These are phyloP conservation scores for Pythium pyrilobum DNA, from an alignment of 352 stramenopile genomes.

Conservation along the genomic window DNA sequence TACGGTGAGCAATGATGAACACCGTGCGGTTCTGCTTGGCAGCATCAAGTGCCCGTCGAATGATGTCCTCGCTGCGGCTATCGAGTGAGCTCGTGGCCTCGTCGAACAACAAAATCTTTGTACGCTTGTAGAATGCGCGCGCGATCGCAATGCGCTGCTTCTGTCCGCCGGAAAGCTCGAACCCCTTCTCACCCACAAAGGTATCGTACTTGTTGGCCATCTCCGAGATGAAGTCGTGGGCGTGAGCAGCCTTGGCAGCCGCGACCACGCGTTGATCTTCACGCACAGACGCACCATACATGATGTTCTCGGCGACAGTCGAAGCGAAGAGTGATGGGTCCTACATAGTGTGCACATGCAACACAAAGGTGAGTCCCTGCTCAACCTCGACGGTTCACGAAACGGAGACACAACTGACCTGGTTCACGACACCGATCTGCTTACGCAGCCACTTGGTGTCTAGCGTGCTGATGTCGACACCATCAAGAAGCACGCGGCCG, in stretches of 20 bases:
- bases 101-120: conserved; percentile 79
- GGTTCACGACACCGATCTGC: conserved; percentile 86
- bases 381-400: not conserved
- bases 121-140: conserved; percentile 74
- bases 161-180: conserved; percentile 95
- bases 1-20: conserved; percentile 81
- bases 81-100: conserved; percentile 84
- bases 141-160: conserved; percentile 93
- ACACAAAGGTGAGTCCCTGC: not conserved
- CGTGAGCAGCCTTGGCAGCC: conserved; percentile 66
- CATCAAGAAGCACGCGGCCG: conserved; percentile 60
- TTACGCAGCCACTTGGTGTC: conserved; percentile 71
- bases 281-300: conserved; percentile 53
- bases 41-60: conserved; percentile 57
- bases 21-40: conserved; percentile 66
- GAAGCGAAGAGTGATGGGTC: conserved; percentile 79
- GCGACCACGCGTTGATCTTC: conserved; percentile 52
- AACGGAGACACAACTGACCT: conserved; percentile 20
- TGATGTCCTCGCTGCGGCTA: conserved; percentile 73
- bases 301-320: conserved; percentile 85
- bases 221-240: conserved; percentile 73
- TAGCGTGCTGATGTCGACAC: conserved; percentile 60
- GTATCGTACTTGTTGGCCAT: conserved; percentile 95
- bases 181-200: conserved; percentile 94
- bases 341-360: conserved; percentile 7